A percentile compares a stretch with the other conserved stretches of the same genome.
phyloP scores from a whole-genome alignment of 2,329 filamentous ascomycete species.

The Scytalidium sp. region DNA sequence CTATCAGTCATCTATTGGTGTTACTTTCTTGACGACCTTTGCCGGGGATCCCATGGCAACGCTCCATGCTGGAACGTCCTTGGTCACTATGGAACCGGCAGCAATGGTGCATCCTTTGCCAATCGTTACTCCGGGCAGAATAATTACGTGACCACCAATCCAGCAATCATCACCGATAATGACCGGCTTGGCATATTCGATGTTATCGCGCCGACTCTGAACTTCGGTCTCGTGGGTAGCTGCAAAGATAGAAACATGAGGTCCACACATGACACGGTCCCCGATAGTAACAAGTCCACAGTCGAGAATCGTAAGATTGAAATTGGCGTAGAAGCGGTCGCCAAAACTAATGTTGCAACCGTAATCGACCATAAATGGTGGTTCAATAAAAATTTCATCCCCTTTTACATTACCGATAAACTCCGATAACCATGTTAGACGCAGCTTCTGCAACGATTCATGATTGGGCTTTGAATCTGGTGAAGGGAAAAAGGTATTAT shows the following conservation, averaged over 20 bases:
- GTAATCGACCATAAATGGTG: conserved; percentile 60
- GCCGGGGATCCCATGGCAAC: conserved; percentile 48
- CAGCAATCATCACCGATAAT: conserved; percentile 52
- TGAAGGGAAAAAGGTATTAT: conserved; percentile 2
- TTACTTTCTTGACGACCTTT: conserved; percentile 44
- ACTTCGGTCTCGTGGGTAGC: conserved; percentile 70
- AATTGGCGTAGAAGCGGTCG: conserved; percentile 59
- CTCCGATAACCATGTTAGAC: conserved; percentile 55
- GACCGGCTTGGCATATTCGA: conserved; percentile 44
- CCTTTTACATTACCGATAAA: conserved; percentile 47
- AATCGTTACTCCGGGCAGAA: conserved; percentile 50
- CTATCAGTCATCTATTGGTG: too few relatives aligned
- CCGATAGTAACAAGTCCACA: conserved; percentile 57
- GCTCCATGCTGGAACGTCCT: conserved; percentile 43
- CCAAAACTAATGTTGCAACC: conserved; percentile 62
- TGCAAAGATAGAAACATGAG: conserved; percentile 67
- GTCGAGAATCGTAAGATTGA: conserved; percentile 57
- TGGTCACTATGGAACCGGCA: conserved; percentile 48
- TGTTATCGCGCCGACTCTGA: conserved; percentile 41
- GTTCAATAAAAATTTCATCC: conserved; percentile 54
- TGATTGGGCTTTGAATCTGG: too few relatives aligned
- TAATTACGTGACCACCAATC: conserved; percentile 47
- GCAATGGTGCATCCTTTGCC: conserved; percentile 50
- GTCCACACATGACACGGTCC: conserved; percentile 50
- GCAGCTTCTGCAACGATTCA: too few relatives aligned